A percentile compares a stretch with the other conserved stretches of the same genome.
phyloP scores from a whole-genome alignment of 2,329 filamentous ascomycete genomes.

The Pseudopithomyces chartarum region DNA sequence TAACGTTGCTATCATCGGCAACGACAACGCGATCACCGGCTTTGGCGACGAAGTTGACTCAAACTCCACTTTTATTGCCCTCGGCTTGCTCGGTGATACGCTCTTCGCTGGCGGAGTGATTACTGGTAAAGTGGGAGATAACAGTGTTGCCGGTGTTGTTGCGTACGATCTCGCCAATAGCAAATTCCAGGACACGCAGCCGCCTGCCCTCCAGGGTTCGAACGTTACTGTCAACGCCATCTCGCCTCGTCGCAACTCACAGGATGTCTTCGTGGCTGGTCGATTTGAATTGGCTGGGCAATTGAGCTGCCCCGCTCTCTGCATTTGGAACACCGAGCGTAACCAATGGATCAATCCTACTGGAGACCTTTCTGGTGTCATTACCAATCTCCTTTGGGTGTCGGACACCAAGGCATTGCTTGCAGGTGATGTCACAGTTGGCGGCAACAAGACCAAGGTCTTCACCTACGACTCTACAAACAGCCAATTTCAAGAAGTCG shows the following conservation, averaged over 20 bases:
- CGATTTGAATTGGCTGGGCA: conserved; percentile 82
- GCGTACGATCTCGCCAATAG: conserved; percentile 75
- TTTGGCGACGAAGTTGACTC: conserved; percentile 68
- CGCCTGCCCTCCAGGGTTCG: conserved; percentile 73
- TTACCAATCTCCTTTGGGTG: conserved; percentile 77
- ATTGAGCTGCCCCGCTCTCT: conserved; percentile 80
- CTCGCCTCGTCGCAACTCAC: conserved; percentile 69
- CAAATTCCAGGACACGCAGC: conserved; percentile 69
- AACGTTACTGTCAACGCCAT: conserved; percentile 78
- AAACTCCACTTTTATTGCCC: conserved; percentile 75
- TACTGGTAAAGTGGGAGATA: conserved; percentile 69
- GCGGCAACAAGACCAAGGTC: conserved; percentile 68
- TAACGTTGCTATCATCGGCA: conserved; percentile 84
- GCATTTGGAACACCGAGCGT: conserved; percentile 72
- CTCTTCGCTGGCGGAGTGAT: conserved; percentile 85
- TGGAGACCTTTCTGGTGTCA: conserved; percentile 70
- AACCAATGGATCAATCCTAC: conserved; percentile 83
- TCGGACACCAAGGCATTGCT: conserved; percentile 73
- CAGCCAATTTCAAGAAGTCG: conserved; percentile 68
- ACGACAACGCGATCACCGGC: conserved; percentile 71
- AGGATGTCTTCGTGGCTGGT: conserved; percentile 84
- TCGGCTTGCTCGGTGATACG: conserved; percentile 57
- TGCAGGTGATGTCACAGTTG: conserved; percentile 75
- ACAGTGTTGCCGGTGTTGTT: conserved; percentile 72
- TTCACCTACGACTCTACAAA: conserved; percentile 73